Evolutionary conservation across 768 basidiomycete genomes (phyloP), one percentile per base, ranked within the genome.

Genomic region (Tricholoma matsutake): DNA sequence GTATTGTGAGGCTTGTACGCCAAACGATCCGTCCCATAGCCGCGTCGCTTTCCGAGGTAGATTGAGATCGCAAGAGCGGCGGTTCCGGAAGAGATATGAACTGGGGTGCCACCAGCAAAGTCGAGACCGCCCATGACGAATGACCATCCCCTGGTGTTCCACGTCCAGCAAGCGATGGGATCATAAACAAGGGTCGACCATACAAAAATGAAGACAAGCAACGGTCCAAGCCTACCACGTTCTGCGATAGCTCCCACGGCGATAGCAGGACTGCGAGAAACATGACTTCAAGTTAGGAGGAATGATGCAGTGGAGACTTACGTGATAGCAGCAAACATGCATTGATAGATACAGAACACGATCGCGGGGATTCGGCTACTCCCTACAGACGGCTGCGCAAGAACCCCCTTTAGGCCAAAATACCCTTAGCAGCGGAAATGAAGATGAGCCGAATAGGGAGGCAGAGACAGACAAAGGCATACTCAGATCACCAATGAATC

Each of bases 1-100:
- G 93, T 92, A 72, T 96, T 97, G 71, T 96, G 92, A 0, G 96
- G 95, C 74, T 82, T 96, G 83, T 96, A 98, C 1, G 92, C 90
- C 13, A 97, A 84, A 25, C 88, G 82, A 67, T 92, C 89, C 2
- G 95, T 96, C 14, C 95, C 96, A 64, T 93, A 98, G 1, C 95
- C 96, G 32, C 89, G 80, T 56, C 96, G 88, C 68, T 90, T 93
- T 41, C 96, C 96, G 35, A 99, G 88, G 72, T 89, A 97, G 67
- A 94, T 76, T 25, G 91, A 95, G 64, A 96, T 91, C 10, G 92
- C 96, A 34, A 98, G 83, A 1, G 92, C 96, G 1, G 94, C 94
- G 0, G 87, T 87, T 52, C 96, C 96, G 14, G 94, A 96, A 16
- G 91, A 90, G 66, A 99, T 98, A 71, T 99, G 96, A 63, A 99